Base-by-base conservation (phyloP, 805 yeast species). In the Geotrichum ghanense region DNA sequence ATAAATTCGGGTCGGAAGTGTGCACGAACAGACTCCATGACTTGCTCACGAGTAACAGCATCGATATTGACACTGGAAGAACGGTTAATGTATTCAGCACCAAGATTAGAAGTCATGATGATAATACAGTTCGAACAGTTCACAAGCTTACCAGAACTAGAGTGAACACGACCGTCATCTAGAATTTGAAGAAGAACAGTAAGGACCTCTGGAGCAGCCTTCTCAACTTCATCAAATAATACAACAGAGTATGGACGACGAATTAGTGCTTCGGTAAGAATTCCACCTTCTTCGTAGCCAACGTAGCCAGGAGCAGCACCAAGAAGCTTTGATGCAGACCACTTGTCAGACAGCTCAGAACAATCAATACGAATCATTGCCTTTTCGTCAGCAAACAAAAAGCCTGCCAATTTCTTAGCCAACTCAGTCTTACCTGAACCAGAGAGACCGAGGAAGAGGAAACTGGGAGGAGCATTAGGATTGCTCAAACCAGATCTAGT, bases 391-490 rank as follows among this genome's bases (percentile, higher is more conserved):
- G 95, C 85, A 69, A 92, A 92, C 59, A 92, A 73, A 71, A 92
- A 92, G 0, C 94, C 95, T 9, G 98, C 97, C 22, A 92, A 75
- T 59, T 89, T 92, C 76, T 92, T 92, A 21, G 98, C 97, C 56
- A 92, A 73, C 66, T 92, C 97, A 6, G 98, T 92, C 74, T 92
- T 92, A 76, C 98, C 98, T 4, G 96, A 87, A 57, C 98, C 98
- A 2, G 95, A 85, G 50, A 90, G 75, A 50, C 98, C 98, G 51
- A 94, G 71, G 75, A 92, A 92, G 60, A 92, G 61, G 75, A 92
- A 92, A 12, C 95, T 85, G 0, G 97, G 87, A 3, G 98, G 98
- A 55, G 94, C 95, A 65, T 88, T 77, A 46, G 98, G 98, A 64
- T 92, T 92, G 21, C 96, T 84, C 53, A 92, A 74, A 19, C 98